Evolutionary conservation across 139 green algal species (phyloP).

Genomic region (Microglena sp.): DNA sequence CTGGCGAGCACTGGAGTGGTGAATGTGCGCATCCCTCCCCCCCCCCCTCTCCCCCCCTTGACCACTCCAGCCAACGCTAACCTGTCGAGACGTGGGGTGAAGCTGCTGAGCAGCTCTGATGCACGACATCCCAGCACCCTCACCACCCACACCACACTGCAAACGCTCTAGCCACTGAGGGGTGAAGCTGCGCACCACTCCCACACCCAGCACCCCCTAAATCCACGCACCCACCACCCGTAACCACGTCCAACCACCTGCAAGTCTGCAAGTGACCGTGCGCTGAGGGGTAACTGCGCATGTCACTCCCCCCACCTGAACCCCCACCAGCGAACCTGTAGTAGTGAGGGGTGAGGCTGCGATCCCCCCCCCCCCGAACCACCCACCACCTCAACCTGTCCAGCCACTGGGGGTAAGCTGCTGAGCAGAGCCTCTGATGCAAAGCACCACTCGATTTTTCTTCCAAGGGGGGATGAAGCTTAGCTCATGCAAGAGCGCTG

Average conservation of each 20-base stretch:
- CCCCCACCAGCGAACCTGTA: too few relatives aligned
- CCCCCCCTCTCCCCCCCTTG: too few relatives aligned
- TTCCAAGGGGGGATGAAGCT: slow-evolving; percentile 28
- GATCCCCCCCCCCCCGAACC: too few relatives aligned
- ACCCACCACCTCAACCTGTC: too few relatives aligned
- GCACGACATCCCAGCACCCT: too few relatives aligned
- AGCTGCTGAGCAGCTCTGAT: slow-evolving; percentile 15
- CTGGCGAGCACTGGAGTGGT: too few relatives aligned
- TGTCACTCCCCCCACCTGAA: background rate
- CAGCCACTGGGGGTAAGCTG: too few relatives aligned
- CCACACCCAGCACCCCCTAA: background rate
- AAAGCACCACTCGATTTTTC: background rate
- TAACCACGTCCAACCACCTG: background rate
- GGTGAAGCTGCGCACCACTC: background rate
- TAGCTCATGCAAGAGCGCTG: slow-evolving; percentile 16
- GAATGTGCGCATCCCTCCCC: too few relatives aligned
- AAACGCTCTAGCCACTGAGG: background rate
- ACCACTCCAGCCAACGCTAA: too few relatives aligned
- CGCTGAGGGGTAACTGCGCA: background rate
- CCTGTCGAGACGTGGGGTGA: slow-evolving; percentile 27
- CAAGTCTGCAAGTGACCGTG: background rate
- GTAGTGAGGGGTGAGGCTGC: too few relatives aligned
- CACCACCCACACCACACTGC: slow-evolving; percentile 17
- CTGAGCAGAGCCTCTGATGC: background rate
- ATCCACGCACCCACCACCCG: background rate